Conservation (phyloP, 2,329 filamentous ascomycete species). For the Incumbomyces delicatus region DNA sequence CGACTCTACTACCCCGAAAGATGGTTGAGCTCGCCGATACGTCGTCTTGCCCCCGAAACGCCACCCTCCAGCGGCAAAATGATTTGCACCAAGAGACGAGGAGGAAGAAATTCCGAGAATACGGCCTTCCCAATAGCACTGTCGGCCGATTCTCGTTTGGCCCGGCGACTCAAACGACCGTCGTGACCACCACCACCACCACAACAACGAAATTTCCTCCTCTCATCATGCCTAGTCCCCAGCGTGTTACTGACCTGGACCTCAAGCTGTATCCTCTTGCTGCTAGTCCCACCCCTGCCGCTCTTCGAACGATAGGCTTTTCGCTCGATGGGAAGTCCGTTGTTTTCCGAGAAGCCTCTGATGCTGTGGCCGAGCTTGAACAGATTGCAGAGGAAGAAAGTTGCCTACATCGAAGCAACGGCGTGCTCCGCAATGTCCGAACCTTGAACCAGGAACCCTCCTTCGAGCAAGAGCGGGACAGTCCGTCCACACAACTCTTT, state of each 20-base stretch:
- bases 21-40: neutral
- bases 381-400: constrained; percentile 21
- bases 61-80: neutral
- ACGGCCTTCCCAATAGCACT: neutral
- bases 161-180: constrained; percentile 54
- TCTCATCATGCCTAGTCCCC: constrained; percentile 65
- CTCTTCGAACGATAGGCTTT: constrained; percentile 68
- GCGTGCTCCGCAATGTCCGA: constrained; percentile 15
- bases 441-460: neutral
- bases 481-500: neutral
- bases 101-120: constrained; percentile 1
- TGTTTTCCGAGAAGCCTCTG: constrained; percentile 54
- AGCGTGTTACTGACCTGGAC: constrained; percentile 62
- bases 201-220: constrained; percentile 75
- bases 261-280: constrained; percentile 85
- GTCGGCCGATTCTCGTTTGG: constrained; percentile 53
- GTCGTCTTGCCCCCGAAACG: neutral
- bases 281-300: constrained; percentile 67
- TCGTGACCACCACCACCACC: constrained; percentile 83
- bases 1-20: neutral
- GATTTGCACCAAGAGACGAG: neutral
- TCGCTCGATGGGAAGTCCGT: constrained; percentile 53
- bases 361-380: constrained; percentile 42
- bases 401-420: constrained; percentile 14
- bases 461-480: neutral